Evolutionary conservation across 345 rosid genomes (phyloP).

Genomic region (Camelina neglecta): DNA sequence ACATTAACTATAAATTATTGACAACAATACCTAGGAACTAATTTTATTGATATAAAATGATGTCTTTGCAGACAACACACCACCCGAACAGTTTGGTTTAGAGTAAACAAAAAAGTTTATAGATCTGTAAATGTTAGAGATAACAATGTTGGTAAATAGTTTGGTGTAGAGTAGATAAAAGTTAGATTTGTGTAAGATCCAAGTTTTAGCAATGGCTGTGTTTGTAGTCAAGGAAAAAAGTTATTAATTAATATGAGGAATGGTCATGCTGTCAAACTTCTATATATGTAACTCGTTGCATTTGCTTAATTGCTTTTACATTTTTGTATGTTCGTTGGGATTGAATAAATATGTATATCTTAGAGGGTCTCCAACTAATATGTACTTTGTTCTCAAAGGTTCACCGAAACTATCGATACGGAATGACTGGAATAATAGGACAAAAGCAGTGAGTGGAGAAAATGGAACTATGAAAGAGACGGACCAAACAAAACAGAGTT

Average conservation of each 20-base stretch:
- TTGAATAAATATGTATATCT: not conserved
- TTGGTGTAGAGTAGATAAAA: not conserved
- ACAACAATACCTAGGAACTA: not conserved
- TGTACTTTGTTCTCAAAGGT: not conserved
- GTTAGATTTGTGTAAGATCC: not conserved
- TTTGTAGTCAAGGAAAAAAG: not conserved
- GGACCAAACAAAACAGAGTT: not conserved
- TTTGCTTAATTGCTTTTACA: not conserved
- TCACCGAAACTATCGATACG: not conserved
- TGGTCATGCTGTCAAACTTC: not conserved
- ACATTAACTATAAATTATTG: not conserved
- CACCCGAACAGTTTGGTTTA: conserved; percentile 5
- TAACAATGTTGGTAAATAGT: not conserved
- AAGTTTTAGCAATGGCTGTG: not conserved
- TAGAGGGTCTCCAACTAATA: not conserved
- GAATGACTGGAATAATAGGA: not conserved
- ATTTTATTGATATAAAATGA: not conserved
- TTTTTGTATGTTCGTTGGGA: not conserved
- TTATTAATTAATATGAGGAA: not conserved
- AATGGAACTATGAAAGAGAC: not conserved
- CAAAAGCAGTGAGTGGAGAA: not conserved
- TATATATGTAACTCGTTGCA: not conserved
- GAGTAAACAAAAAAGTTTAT: not conserved
- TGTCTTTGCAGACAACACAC: not conserved
- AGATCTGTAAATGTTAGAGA: not conserved